Conservation (phyloP, 371 early-diverging fungal genomes). For the Cokeromyces recurvatus region DNA sequence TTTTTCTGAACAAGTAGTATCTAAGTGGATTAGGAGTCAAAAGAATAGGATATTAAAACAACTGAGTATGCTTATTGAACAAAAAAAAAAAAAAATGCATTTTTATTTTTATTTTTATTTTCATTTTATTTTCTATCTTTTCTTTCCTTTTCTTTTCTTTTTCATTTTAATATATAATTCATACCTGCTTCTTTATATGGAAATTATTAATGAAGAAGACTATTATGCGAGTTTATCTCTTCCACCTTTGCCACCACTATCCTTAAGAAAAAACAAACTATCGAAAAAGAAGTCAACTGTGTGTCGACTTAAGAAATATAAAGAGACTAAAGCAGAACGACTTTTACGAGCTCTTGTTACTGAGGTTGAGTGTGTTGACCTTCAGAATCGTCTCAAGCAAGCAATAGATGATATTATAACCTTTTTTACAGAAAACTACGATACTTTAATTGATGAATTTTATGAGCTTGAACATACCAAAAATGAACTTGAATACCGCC, state of each 20-base stretch:
- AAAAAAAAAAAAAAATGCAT: too few relatives aligned
- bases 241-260: slow-evolving; percentile 6
- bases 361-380: slow-evolving; percentile 5
- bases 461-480: slow-evolving; percentile 6
- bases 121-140: too few relatives aligned
- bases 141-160: too few relatives aligned
- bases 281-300: not conserved
- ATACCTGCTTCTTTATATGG: too few relatives aligned
- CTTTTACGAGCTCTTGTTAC: not conserved
- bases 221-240: slow-evolving; percentile 10
- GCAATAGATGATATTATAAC: slow-evolving; percentile 6
- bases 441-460: slow-evolving; percentile 7
- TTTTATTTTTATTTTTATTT: too few relatives aligned
- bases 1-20: too few relatives aligned
- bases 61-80: too few relatives aligned
- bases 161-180: too few relatives aligned
- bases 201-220: not conserved
- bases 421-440: slow-evolving; percentile 14
- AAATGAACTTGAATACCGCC: not conserved
- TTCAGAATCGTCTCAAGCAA: slow-evolving; percentile 5
- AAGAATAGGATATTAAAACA: too few relatives aligned
- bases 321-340: not conserved
- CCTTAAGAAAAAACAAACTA: not conserved
- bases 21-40: too few relatives aligned
- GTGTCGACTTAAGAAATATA: not conserved